phyloP scores from a whole-genome alignment of 2,329 filamentous ascomycete species.

The Simplicillium sp. region DNA sequence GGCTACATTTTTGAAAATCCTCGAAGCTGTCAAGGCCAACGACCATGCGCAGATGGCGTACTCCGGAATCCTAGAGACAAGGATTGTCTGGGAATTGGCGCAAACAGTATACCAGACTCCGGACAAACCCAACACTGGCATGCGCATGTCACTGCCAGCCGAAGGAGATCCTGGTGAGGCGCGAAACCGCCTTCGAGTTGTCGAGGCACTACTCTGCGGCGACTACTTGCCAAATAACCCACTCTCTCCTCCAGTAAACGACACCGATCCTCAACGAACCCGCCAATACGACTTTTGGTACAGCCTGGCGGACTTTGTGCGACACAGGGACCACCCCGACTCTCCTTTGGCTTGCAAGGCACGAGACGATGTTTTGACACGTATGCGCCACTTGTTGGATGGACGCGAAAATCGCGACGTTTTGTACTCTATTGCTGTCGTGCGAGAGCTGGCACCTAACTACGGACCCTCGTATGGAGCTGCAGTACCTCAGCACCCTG shows the following conservation, averaged over 20 bases:
- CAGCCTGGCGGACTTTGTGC: slow-evolving; percentile 57
- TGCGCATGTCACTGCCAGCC: slow-evolving; percentile 27
- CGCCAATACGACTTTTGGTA: slow-evolving; percentile 78
- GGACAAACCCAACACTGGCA: slow-evolving; percentile 22
- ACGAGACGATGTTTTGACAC: slow-evolving; percentile 55
- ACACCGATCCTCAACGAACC: slow-evolving; percentile 42
- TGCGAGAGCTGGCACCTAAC: slow-evolving; percentile 62
- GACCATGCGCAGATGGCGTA: slow-evolving; percentile 43
- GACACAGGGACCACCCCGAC: slow-evolving; percentile 46
- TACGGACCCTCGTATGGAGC: slow-evolving; percentile 49
- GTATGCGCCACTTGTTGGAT: slow-evolving; percentile 63
- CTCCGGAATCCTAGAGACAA: slow-evolving; percentile 45
- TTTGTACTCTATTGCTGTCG: slow-evolving; percentile 78
- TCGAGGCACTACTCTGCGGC: slow-evolving; percentile 70
- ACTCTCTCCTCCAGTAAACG: slow-evolving; percentile 38
- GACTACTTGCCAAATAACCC: slow-evolving; percentile 52
- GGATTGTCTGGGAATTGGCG: slow-evolving; percentile 51
- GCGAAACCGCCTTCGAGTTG: slow-evolving; percentile 60
- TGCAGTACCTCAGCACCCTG: slow-evolving; percentile 47
- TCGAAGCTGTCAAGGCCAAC: slow-evolving; percentile 37
- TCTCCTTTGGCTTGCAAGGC: slow-evolving; percentile 32
- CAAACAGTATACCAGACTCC: slow-evolving; percentile 34
- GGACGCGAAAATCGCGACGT: slow-evolving; percentile 82
- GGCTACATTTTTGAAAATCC: slow-evolving; percentile 50
- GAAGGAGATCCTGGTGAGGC: slow-evolving; percentile 55